These are phyloP conservation scores for Leucosporidium yakuticum DNA, from an alignment of 768 basidiomycete genomes.

Conservation along the genomic window DNA sequence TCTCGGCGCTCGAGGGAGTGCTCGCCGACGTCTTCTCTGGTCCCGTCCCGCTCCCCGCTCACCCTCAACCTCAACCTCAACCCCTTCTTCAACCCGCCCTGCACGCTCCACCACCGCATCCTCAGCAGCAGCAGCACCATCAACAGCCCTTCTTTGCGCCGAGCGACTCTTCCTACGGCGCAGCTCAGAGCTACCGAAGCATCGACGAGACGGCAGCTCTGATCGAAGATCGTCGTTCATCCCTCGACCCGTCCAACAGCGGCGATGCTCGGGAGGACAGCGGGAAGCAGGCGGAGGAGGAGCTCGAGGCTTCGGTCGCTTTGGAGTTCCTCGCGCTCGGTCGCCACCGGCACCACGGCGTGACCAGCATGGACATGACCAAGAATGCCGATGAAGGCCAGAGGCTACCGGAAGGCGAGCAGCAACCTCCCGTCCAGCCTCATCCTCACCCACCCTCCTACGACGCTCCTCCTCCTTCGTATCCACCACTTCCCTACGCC, in stretches of 20 bases:
- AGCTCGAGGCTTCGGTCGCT: background rate
- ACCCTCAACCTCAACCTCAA: background rate
- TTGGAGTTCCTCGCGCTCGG: constrained; percentile 6
- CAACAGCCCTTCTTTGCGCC: no score
- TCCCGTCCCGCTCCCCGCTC: background rate
- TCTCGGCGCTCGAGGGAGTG: background rate
- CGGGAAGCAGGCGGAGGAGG: constrained; percentile 2
- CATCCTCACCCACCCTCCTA: background rate
- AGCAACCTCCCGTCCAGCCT: background rate
- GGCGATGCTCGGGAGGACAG: background rate
- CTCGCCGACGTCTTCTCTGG: background rate
- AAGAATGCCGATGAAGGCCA: no score
- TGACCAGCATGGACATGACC: background rate
- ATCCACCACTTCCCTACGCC: background rate
- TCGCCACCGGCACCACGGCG: background rate
- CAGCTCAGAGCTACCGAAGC: background rate
- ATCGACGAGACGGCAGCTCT: background rate
- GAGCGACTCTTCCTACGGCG: no score
- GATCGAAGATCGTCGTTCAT: background rate
- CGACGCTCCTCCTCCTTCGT: constrained; percentile 21
- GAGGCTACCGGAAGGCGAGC: no score
- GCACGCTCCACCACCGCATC: background rate
- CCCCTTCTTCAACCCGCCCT: background rate
- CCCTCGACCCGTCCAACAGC: background rate
- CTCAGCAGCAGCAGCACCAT: background rate